These are phyloP conservation scores for Pisolithus tinctorius DNA, from an alignment of 768 basidiomycete species.

Conservation along the genomic window DNA sequence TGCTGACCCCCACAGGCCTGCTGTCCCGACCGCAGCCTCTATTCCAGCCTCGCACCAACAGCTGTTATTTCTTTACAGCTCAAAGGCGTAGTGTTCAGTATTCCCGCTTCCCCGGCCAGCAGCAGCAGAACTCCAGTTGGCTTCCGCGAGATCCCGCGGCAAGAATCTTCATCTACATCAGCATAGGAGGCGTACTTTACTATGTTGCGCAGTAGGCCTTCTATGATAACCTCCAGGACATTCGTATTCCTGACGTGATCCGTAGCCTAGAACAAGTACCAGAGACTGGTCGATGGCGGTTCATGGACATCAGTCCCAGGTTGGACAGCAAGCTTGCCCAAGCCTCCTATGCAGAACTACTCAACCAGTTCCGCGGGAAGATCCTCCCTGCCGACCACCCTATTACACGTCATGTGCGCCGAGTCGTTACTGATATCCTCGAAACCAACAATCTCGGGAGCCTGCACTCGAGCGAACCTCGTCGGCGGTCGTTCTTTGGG, in stretches of 20 bases:
- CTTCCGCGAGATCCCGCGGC: constrained; percentile 7
- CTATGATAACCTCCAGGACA: not conserved
- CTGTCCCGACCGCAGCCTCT: not conserved
- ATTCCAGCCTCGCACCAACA: not conserved
- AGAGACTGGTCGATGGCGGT: constrained; percentile 83
- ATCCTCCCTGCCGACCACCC: constrained; percentile 67
- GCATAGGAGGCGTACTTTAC: constrained; percentile 18
- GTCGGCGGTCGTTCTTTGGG: not conserved
- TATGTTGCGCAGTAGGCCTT: constrained; percentile 23
- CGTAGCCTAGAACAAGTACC: constrained; percentile 75
- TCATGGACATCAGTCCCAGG: constrained; percentile 68
- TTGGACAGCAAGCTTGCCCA: constrained; percentile 51
- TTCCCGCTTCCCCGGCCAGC: constrained; percentile 18
- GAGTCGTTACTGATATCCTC: constrained; percentile 64
- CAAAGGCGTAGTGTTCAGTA: constrained; percentile 18
- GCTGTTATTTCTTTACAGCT: constrained; percentile 17
- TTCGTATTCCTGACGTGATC: not conserved
- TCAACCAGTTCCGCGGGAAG: constrained; percentile 42
- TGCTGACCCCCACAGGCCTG: not conserved
- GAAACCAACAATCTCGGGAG: constrained; percentile 65
- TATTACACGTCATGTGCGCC: constrained; percentile 57
- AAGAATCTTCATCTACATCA: constrained; percentile 14
- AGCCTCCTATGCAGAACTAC: constrained; percentile 33
- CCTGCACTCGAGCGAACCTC: constrained; percentile 25
- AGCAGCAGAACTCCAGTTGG: not conserved